Conservation (phyloP, 305 asterid species). For the Solanum hybrid region DNA sequence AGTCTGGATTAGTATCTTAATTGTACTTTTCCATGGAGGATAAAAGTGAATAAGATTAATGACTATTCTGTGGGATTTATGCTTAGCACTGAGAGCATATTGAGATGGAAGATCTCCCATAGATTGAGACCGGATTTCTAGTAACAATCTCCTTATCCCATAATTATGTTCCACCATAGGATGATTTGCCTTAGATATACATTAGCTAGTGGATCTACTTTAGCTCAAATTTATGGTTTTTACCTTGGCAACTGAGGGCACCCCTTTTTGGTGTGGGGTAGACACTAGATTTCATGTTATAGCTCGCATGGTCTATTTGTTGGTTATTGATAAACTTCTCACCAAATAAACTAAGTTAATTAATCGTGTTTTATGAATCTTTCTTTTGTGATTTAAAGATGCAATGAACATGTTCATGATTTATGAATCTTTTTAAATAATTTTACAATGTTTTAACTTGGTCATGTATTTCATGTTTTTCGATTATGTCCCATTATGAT, state of each 20-base stretch:
- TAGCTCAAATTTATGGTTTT: neutral
- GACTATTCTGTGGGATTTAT: neutral
- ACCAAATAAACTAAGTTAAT: neutral
- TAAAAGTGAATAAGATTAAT: too few species aligned
- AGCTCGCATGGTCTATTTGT: neutral
- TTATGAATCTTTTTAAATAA: neutral
- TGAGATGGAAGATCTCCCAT: neutral
- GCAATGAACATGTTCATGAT: neutral
- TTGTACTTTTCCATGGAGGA: neutral
- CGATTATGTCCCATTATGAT: neutral
- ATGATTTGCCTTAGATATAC: neutral
- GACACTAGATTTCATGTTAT: neutral
- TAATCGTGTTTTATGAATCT: too few species aligned
- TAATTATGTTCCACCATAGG: neutral
- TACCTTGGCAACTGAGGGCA: neutral
- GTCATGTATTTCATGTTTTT: neutral
- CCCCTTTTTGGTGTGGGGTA: neutral
- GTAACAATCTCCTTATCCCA: neutral
- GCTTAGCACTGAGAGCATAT: neutral
- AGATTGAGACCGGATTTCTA: neutral
- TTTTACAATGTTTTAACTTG: neutral
- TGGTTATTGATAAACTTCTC: too few species aligned
- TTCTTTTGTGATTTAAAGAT: neutral
- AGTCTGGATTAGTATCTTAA: neutral
- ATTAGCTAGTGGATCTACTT: neutral